Evolutionary conservation across 2,329 filamentous ascomycete genomes (phyloP).

Genomic region (Tolypocladium sp.): DNA sequence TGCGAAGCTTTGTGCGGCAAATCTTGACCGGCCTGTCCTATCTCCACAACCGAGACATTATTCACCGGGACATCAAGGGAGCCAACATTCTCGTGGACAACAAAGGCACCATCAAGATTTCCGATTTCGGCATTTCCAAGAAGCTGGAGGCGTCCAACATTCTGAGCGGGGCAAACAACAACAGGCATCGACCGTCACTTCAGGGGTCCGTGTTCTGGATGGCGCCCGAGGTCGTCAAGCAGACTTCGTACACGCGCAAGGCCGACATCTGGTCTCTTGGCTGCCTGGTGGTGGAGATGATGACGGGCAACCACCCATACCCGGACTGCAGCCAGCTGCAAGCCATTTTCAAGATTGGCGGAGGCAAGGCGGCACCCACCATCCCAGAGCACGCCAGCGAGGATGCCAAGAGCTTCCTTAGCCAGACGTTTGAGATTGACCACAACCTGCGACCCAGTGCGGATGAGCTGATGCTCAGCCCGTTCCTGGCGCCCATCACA

Average conservation of each 20-base stretch:
- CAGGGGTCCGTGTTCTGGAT: slow-evolving; percentile 99
- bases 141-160: slow-evolving; percentile 89
- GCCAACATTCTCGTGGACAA: slow-evolving; percentile 98
- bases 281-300: slow-evolving; percentile 97
- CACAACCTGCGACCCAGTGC: slow-evolving; percentile 87
- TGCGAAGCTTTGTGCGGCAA: slow-evolving; percentile 93
- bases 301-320: slow-evolving; percentile 93
- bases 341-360: slow-evolving; percentile 97
- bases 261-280: slow-evolving; percentile 98
- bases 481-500: slow-evolving; percentile 69
- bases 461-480: slow-evolving; percentile 77
- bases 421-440: slow-evolving; percentile 89
- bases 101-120: slow-evolving; percentile 98
- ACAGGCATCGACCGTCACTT: slow-evolving; percentile 65
- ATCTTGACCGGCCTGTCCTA: slow-evolving; percentile 90
- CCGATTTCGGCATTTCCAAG: slow-evolving; percentile 97
- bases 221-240: slow-evolving; percentile 96
- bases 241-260: slow-evolving; percentile 96
- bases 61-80: slow-evolving; percentile 97
- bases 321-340: slow-evolving; percentile 95
- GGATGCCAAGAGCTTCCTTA: slow-evolving; percentile 76
- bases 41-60: slow-evolving; percentile 89
- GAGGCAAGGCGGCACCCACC: slow-evolving; percentile 75
- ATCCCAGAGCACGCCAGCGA: slow-evolving; percentile 79
- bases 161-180: slow-evolving; percentile 58